These are phyloP conservation scores for Mycena epipterygia DNA, from an alignment of 768 basidiomycete genomes.

Conservation along the genomic window DNA sequence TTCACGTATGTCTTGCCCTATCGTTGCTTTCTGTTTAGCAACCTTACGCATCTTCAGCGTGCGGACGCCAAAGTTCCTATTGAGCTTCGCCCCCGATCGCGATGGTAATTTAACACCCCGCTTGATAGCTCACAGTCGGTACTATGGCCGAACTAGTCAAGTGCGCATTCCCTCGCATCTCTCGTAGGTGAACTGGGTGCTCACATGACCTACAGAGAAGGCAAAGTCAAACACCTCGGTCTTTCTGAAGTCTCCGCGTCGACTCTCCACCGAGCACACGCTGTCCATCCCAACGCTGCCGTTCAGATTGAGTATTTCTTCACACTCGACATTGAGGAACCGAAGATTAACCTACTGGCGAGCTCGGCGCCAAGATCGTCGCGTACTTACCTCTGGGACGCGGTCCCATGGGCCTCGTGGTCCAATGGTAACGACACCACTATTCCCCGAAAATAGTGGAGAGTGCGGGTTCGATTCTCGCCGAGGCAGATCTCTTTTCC, in stretches of 20 bases:
- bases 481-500: neutral
- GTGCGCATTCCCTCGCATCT: neutral
- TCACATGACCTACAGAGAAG: slow-evolving; percentile 26
- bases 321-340: no score
- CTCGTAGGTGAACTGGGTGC: neutral
- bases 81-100: no score
- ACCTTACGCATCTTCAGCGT: slow-evolving; percentile 41
- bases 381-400: no score
- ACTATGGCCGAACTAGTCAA: slow-evolving; percentile 27
- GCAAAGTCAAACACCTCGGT: slow-evolving; percentile 52
- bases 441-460: no score
- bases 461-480: no score
- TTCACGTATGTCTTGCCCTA: neutral
- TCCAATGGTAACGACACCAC: no score
- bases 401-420: no score
- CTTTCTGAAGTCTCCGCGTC: slow-evolving; percentile 51
- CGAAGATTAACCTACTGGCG: neutral
- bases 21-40: neutral
- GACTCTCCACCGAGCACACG: slow-evolving; percentile 49
- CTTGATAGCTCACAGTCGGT: slow-evolving; percentile 6
- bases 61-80: slow-evolving; percentile 25
- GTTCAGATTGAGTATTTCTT: neutral
- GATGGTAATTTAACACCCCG: no score
- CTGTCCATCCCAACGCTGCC: slow-evolving; percentile 1
- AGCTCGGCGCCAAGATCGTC: no score